Evolutionary conservation across 306 rosid genomes (phyloP).

Genomic region (Fragaria vesca): DNA sequence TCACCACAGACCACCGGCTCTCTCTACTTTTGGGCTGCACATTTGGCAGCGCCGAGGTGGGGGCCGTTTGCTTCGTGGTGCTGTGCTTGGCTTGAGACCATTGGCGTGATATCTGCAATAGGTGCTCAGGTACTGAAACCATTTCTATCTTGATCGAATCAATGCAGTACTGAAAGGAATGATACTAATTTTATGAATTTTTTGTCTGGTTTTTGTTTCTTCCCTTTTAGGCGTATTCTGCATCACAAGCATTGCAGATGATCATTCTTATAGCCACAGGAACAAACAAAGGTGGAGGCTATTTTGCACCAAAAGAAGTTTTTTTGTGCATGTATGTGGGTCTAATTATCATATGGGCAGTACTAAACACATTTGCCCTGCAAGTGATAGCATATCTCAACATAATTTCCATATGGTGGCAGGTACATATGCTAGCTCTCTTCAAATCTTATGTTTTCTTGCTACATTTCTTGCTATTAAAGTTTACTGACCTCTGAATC

Average conservation of each 20-base stretch:
- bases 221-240: conserved; percentile 27
- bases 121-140: conserved; percentile 16
- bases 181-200: no score
- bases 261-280: conserved; percentile 26
- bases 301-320: conserved; percentile 24
- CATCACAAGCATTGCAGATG: conserved; percentile 24
- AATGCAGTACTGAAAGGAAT: background rate
- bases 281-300: conserved; percentile 31
- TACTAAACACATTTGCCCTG: conserved; percentile 24
- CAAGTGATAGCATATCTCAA: conserved; percentile 25
- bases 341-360: conserved; percentile 21
- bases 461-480: background rate
- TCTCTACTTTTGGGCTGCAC: conserved; percentile 30
- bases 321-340: conserved; percentile 24
- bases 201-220: background rate
- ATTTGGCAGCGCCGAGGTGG: conserved; percentile 30
- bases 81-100: conserved; percentile 32
- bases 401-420: conserved; percentile 32
- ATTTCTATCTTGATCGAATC: background rate
- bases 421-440: conserved; percentile 3
- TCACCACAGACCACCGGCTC: conserved; percentile 32
- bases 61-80: conserved; percentile 35
- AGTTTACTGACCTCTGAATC: no score
- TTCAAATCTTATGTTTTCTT: background rate
- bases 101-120: conserved; percentile 24